Percentiles rank a stretch among this genome's conserved stretches.
phyloP scores from a whole-genome alignment of 2,329 filamentous ascomycete species.

The Nemania abortiva region DNA sequence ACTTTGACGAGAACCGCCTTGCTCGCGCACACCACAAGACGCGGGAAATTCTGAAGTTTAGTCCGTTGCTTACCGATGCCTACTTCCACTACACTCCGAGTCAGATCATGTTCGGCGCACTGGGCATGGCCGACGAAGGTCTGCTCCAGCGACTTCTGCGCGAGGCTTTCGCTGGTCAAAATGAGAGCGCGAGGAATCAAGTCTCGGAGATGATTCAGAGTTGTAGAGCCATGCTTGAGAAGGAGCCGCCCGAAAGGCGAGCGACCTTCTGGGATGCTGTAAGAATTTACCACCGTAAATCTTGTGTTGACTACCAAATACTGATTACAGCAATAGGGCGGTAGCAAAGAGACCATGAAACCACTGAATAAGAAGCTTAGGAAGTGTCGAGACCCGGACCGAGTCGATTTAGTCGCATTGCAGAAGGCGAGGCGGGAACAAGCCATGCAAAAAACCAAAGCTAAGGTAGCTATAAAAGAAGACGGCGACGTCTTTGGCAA shows the following conservation, averaged over 20 bases:
- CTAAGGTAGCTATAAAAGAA: slow-evolving; percentile 54
- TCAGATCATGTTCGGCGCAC: slow-evolving; percentile 89
- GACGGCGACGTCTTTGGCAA: slow-evolving; percentile 63
- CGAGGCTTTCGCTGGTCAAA: slow-evolving; percentile 53
- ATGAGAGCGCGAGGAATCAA: slow-evolving; percentile 55
- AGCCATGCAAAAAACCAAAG: slow-evolving; percentile 56
- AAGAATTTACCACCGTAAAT: slow-evolving; percentile 41
- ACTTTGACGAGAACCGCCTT: slow-evolving; percentile 67
- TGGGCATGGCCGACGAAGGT: slow-evolving; percentile 79
- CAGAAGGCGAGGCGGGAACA: slow-evolving; percentile 73
- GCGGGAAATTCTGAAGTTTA: slow-evolving; percentile 79
- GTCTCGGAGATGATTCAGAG: slow-evolving; percentile 62
- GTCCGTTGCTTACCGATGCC: slow-evolving; percentile 89
- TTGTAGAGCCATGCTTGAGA: slow-evolving; percentile 67
- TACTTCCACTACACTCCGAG: slow-evolving; percentile 97
- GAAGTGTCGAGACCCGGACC: slow-evolving; percentile 79
- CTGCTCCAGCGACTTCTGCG: slow-evolving; percentile 65
- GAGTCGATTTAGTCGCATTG: slow-evolving; percentile 76
- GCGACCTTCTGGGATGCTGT: slow-evolving; percentile 67
- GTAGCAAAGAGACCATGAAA: slow-evolving; percentile 61
- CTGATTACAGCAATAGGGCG: slow-evolving; percentile 57
- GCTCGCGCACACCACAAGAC: slow-evolving; percentile 77
- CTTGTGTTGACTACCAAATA: slow-evolving; percentile 4
- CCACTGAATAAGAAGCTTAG: slow-evolving; percentile 76
- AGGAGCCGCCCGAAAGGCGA: slow-evolving; percentile 68